Evolutionary conservation across 495 filamentous ascomycete species (phyloP), one percentile per base, ranked within the genome.

Genomic region (Monascus purpureus): DNA sequence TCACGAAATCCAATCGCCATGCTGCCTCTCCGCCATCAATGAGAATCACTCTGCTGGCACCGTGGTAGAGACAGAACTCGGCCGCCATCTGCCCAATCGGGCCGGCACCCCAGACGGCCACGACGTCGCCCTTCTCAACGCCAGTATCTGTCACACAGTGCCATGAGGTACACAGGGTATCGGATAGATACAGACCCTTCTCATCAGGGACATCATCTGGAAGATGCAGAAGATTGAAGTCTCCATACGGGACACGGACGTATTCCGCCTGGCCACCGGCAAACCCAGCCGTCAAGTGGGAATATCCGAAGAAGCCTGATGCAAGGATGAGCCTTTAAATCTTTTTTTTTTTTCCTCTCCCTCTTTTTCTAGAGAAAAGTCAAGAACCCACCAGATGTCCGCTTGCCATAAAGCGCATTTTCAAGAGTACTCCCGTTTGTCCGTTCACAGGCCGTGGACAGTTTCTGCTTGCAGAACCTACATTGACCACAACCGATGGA

Each of bases 241-340:
- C 80, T n/a, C 70, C 87, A 13, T 73, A 70, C 0, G 87, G 85
- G 7, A 92, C 82, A 0, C 87, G 73, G 6, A 82, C 72, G 37
- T 86, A 93, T 52, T 94, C 87, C 7, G 85, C 80, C 48, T 93
- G 85, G 0, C 86, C 83, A 25, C 86, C 86, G 8, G 86, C 82
- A 46, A 86, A 94, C 2, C 87, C 87, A 2, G 85, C 84, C 0
- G 80, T 82, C 46, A 93, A 81, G 41, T 80, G 65, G 9, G 53
- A 61, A 33, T 69, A 69, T 6, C 65, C 65, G 37, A 69, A 67
- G 23, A 68, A 64, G 11, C 64, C 58, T 61, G 27, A 8, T n/a
- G n/a, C n/a, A n/a, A 25, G 20, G 23, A 6, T 3, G n/a, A 16
- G 7, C 1, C 27, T 15, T 2, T 28, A 13, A 17, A 35, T 15